phyloP scores from a whole-genome alignment of 2,329 filamentous ascomycete genomes.

The Ceratocystis diversiconidia region DNA sequence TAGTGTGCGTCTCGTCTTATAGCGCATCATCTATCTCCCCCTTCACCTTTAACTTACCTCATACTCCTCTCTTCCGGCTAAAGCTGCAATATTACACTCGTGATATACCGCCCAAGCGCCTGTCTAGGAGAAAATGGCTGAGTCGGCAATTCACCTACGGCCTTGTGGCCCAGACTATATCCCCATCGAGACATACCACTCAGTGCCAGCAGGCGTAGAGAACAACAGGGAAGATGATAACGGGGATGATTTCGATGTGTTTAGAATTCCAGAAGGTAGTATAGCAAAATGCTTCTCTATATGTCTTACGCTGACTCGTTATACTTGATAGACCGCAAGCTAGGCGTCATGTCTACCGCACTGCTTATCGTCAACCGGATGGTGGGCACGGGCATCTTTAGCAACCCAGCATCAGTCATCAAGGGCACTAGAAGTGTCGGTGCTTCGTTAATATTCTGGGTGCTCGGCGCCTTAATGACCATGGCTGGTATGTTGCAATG shows the following conservation, averaged over 20 bases:
- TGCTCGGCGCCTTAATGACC: conserved; percentile 19
- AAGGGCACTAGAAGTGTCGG: conserved; percentile 39
- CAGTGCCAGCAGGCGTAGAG: neutral
- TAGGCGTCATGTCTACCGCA: conserved; percentile 29
- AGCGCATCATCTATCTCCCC: too few species aligned
- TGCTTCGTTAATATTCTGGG: conserved; percentile 20
- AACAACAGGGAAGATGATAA: neutral
- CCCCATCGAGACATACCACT: neutral
- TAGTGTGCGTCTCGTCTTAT: neutral
- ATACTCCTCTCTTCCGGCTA: neutral
- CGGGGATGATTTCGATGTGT: conserved; percentile 10
- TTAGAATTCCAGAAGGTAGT: conserved; percentile 15
- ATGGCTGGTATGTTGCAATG: conserved; percentile 6
- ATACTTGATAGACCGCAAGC: conserved; percentile 9
- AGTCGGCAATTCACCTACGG: neutral
- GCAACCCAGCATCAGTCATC: conserved; percentile 40
- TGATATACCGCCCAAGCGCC: neutral
- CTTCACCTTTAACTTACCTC: neutral
- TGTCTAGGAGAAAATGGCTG: neutral
- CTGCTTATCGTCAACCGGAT: conserved; percentile 45
- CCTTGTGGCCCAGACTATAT: neutral
- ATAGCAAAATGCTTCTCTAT: neutral
- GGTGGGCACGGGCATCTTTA: conserved; percentile 46
- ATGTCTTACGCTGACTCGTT: neutral
- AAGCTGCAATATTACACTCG: neutral